A percentile compares a stretch with the other conserved stretches of the same genome.
Evolutionary conservation across 768 basidiomycete genomes (phyloP).

Genomic region (Cubamyces lactineus): DNA sequence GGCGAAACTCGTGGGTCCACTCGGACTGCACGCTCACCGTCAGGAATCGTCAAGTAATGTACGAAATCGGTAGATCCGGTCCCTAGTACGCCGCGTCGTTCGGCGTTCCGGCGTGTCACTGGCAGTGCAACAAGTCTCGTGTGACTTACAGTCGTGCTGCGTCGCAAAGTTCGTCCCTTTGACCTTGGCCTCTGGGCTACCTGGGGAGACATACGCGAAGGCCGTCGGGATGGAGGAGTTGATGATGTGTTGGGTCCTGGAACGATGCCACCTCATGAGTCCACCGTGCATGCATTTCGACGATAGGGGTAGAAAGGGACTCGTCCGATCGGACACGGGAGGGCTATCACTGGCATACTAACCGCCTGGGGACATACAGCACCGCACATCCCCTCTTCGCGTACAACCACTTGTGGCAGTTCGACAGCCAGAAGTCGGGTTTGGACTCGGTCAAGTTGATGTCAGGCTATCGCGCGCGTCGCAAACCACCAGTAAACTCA

Average conservation of each 20-base stretch:
- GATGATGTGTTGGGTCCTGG: slow-evolving; percentile 67
- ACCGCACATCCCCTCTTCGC: slow-evolving; percentile 68
- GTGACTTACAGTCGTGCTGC: slow-evolving; percentile 31
- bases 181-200: neutral
- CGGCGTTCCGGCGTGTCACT: too few relatives aligned
- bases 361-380: slow-evolving; percentile 74
- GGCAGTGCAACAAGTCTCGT: neutral
- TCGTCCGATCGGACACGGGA: too few relatives aligned
- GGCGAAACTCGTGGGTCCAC: too few relatives aligned
- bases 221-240: slow-evolving; percentile 62
- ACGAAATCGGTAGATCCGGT: slow-evolving; percentile 63
- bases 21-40: slow-evolving; percentile 45
- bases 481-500: too few relatives aligned
- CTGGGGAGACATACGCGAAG: slow-evolving; percentile 51
- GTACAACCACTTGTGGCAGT: slow-evolving; percentile 87
- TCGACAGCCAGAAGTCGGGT: slow-evolving; percentile 85
- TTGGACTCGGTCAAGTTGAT: slow-evolving; percentile 56
- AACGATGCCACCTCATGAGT: too few relatives aligned
- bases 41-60: slow-evolving; percentile 54
- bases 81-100: slow-evolving; percentile 48
- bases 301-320: too few relatives aligned
- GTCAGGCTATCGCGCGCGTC: slow-evolving; percentile 29
- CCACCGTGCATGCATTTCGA: too few relatives aligned
- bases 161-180: slow-evolving; percentile 27
- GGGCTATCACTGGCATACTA: too few relatives aligned